Evolutionary conservation across 2,329 filamentous ascomycete species (phyloP).

Genomic region (Hortaea sp.): DNA sequence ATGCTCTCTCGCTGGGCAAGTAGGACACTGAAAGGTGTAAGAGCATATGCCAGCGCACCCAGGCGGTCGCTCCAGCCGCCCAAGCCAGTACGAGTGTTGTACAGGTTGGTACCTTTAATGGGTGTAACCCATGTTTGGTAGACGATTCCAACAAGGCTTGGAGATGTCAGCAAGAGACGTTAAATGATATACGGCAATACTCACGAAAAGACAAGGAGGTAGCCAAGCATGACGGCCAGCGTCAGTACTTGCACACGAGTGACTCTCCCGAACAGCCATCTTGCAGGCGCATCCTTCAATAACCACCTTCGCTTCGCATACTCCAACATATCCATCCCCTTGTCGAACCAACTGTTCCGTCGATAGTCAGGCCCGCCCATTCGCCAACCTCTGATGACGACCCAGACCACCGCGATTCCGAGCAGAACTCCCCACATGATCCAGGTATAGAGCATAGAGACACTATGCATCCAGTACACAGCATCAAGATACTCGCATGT

Average conservation of each 20-base stretch:
- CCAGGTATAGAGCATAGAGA: slow-evolving; percentile 46
- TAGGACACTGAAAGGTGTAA: slow-evolving; percentile 60
- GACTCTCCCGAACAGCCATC: slow-evolving; percentile 53
- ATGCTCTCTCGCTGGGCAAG: slow-evolving; percentile 61
- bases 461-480: slow-evolving; percentile 45
- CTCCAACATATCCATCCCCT: slow-evolving; percentile 6
- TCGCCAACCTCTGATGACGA: slow-evolving; percentile 23
- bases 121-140: slow-evolving; percentile 64
- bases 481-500: slow-evolving; percentile 49
- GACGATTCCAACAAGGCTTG: slow-evolving; percentile 50
- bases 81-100: slow-evolving; percentile 56
- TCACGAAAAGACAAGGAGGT: slow-evolving; percentile 56
- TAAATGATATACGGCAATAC: background rate
- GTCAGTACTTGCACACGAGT: slow-evolving; percentile 59
- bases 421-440: slow-evolving; percentile 48
- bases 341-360: slow-evolving; percentile 10
- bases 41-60: slow-evolving; percentile 61
- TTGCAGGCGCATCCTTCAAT: slow-evolving; percentile 48
- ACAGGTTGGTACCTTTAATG: slow-evolving; percentile 45
- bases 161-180: background rate
- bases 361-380: slow-evolving; percentile 9
- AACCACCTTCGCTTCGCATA: slow-evolving; percentile 39
- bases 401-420: slow-evolving; percentile 37
- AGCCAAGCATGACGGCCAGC: slow-evolving; percentile 47
- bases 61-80: slow-evolving; percentile 61